These are phyloP conservation scores for Cubamyces lactineus DNA, from an alignment of 768 basidiomycete species.

Conservation along the genomic window DNA sequence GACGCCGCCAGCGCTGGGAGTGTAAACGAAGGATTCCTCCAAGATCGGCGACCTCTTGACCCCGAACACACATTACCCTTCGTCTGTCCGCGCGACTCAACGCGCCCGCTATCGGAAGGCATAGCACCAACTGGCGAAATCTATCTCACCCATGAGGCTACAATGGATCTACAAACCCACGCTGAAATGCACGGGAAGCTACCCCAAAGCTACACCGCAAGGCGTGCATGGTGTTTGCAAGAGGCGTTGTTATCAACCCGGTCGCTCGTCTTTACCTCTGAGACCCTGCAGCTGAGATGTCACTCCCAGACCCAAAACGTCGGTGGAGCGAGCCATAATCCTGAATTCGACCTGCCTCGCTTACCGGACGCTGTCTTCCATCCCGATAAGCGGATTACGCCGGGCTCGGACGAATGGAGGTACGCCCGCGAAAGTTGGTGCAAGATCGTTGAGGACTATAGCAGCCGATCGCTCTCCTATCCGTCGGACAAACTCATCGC, in stretches of 20 bases:
- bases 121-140: too few relatives aligned
- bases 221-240: neutral
- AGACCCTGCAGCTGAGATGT: neutral
- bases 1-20: neutral
- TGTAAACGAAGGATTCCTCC: neutral
- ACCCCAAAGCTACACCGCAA: neutral
- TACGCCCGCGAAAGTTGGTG: neutral
- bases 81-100: too few relatives aligned
- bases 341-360: too few relatives aligned
- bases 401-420: neutral
- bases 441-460: neutral
- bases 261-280: neutral
- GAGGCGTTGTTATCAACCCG: neutral
- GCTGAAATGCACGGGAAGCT: neutral
- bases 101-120: too few relatives aligned
- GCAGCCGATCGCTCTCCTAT: neutral
- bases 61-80: too few relatives aligned
- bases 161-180: too few relatives aligned
- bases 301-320: neutral
- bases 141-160: too few relatives aligned
- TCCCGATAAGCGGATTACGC: neutral
- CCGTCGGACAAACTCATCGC: conserved; percentile 3
- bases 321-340: neutral
- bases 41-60: neutral
- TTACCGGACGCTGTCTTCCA: neutral